Percentiles rank a stretch among this genome's conserved stretches.
phyloP scores from a whole-genome alignment of 2,329 filamentous ascomycete species.

The Calonectria naviculata region DNA sequence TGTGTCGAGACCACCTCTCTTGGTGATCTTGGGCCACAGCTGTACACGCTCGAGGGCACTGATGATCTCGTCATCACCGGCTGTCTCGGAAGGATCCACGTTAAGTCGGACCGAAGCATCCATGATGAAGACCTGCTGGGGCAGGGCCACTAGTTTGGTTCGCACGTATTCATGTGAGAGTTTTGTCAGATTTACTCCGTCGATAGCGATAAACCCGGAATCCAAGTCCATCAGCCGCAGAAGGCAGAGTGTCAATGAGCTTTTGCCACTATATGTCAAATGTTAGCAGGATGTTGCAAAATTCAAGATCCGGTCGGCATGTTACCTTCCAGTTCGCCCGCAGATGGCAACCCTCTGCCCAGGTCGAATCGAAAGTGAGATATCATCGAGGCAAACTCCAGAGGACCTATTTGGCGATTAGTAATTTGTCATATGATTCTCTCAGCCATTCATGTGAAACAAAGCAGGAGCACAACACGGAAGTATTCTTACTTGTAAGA shows the following conservation, averaged over 20 bases:
- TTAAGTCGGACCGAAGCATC: slow-evolving; percentile 52
- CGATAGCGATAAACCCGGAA: slow-evolving; percentile 50
- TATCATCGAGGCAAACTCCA: slow-evolving; percentile 29
- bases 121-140: slow-evolving; percentile 63
- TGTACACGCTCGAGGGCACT: slow-evolving; percentile 24
- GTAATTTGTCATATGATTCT: background rate
- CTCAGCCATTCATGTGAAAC: background rate
- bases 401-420: slow-evolving; percentile 4
- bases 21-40: slow-evolving; percentile 25
- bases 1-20: slow-evolving; percentile 28
- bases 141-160: slow-evolving; percentile 56
- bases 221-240: slow-evolving; percentile 51
- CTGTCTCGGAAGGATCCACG: slow-evolving; percentile 47
- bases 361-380: slow-evolving; percentile 38
- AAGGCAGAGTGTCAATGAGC: slow-evolving; percentile 49
- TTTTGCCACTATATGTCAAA: slow-evolving; percentile 50
- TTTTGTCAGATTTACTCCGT: slow-evolving; percentile 49
- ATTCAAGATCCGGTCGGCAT: no score
- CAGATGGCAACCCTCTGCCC: slow-evolving; percentile 47
- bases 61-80: slow-evolving; percentile 24
- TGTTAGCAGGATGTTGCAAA: background rate
- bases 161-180: slow-evolving; percentile 55
- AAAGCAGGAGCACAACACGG: no score
- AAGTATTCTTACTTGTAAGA: slow-evolving; percentile 34
- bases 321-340: slow-evolving; percentile 44